Evolutionary conservation across 352 stramenopile species (phyloP).

Genomic region (Phytophthora citrophthora): DNA sequence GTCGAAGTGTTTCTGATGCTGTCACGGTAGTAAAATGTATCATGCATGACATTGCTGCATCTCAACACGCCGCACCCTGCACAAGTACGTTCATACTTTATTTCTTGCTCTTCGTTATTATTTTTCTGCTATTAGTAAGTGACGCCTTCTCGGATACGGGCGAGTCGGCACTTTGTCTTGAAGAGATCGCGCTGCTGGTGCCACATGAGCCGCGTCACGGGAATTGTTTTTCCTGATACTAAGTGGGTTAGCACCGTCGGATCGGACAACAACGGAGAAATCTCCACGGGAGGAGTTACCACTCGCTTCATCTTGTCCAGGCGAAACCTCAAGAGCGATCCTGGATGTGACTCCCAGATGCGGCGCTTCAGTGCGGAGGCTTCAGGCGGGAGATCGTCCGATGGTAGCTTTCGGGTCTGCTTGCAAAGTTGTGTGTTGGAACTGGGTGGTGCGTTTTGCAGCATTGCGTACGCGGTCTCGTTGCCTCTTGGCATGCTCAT

Average conservation of each 20-base stretch:
- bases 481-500: conserved; percentile 16
- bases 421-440: conserved; percentile 1
- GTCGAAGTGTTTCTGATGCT: too few species aligned
- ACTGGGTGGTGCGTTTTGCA: neutral
- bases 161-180: conserved; percentile 24
- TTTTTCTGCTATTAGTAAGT: conserved; percentile 11
- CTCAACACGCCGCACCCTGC: too few species aligned
- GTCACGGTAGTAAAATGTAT: too few species aligned
- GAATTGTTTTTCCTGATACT: conserved; percentile 23
- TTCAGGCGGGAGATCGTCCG: conserved; percentile 18
- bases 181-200: conserved; percentile 22
- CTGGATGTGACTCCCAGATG: conserved; percentile 27
- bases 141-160: conserved; percentile 22
- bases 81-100: too few species aligned
- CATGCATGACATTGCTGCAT: too few species aligned
- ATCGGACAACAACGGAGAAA: conserved; percentile 20
- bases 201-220: conserved; percentile 32
- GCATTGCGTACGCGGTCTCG: conserved; percentile 5
- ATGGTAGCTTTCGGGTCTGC: conserved; percentile 16
- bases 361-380: conserved; percentile 24
- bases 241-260: conserved; percentile 12
- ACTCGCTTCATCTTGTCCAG: conserved; percentile 30
- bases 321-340: conserved; percentile 23
- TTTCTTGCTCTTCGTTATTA: neutral
- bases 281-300: conserved; percentile 26